A percentile compares a stretch with the other conserved stretches of the same genome.
Evolutionary conservation across 768 basidiomycete genomes (phyloP).

Genomic region (Pulveroboletus sp.): DNA sequence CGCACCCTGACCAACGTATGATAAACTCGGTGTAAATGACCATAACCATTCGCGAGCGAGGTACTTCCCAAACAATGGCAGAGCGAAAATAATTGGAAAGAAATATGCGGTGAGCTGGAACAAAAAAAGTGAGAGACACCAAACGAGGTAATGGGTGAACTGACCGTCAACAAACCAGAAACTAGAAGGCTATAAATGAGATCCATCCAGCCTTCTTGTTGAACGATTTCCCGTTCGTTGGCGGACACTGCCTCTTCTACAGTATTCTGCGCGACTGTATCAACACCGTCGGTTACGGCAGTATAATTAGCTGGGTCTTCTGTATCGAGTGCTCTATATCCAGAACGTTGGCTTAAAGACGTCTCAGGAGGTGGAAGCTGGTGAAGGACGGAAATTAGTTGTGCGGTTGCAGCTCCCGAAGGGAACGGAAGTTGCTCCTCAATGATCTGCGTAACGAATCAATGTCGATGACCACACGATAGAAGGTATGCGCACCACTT

Average conservation of each 20-base stretch:
- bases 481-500: conserved; percentile 61
- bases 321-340: conserved; percentile 43
- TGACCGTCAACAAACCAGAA: conserved; percentile 73
- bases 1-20: conserved; percentile 85
- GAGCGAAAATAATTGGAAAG: conserved; percentile 81
- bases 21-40: conserved; percentile 88
- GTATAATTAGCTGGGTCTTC: conserved; percentile 29
- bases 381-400: conserved; percentile 88
- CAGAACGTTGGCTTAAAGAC: conserved; percentile 47
- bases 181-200: conserved; percentile 74
- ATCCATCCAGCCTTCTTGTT: conserved; percentile 70
- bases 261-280: conserved; percentile 20
- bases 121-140: background rate
- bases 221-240: conserved; percentile 45
- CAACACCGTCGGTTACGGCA: background rate
- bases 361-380: conserved; percentile 63
- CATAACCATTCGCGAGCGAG: conserved; percentile 88
- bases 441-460: conserved; percentile 56
- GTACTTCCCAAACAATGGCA: conserved; percentile 80
- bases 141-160: conserved; percentile 16
- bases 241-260: conserved; percentile 22
- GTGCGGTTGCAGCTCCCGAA: conserved; percentile 93
- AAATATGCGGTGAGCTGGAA: conserved; percentile 78
- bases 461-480: conserved; percentile 1
- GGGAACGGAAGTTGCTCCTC: conserved; percentile 94